Evolutionary conservation across 495 filamentous ascomycete species (phyloP).

Genomic region (Aspergillus haitiensis): DNA sequence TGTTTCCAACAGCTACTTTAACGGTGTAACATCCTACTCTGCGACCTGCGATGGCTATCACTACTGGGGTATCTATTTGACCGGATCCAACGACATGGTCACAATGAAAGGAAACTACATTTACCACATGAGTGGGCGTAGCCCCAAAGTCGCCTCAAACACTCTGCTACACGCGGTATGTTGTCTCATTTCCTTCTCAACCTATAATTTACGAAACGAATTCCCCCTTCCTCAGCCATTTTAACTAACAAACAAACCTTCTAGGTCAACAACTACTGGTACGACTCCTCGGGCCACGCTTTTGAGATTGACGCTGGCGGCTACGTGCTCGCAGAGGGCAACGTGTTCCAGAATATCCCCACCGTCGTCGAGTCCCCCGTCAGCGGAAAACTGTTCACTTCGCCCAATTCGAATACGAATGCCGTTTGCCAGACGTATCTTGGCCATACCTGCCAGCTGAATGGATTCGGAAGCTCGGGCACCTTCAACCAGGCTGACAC

Average conservation of each 20-base stretch:
- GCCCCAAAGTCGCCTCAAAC: constrained; percentile 45
- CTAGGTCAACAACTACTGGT: constrained; percentile 61
- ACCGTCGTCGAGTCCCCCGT: constrained; percentile 31
- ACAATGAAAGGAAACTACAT: constrained; percentile 52
- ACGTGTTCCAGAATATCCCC: constrained; percentile 56
- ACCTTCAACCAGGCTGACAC: constrained; percentile 39
- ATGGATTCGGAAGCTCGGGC: constrained; percentile 48
- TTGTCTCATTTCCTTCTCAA: not conserved
- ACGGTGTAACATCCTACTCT: constrained; percentile 41
- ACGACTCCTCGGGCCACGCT: constrained; percentile 52
- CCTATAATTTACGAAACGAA: too few relatives aligned
- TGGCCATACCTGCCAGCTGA: constrained; percentile 46
- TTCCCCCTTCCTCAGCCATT: not conserved
- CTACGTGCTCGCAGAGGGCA: constrained; percentile 58
- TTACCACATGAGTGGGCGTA: constrained; percentile 45
- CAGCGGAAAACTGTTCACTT: constrained; percentile 46
- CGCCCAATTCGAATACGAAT: constrained; percentile 38
- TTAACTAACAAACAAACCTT: not conserved
- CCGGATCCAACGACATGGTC: constrained; percentile 42
- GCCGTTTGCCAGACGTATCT: constrained; percentile 40
- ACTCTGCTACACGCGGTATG: constrained; percentile 45
- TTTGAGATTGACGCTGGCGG: constrained; percentile 55
- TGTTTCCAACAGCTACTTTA: constrained; percentile 49
- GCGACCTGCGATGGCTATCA: constrained; percentile 47
- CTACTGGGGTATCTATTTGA: constrained; percentile 50